Evolutionary conservation across 1,139 yeast genomes (phyloP), one percentile per base, ranked within the genome.

Genomic region (Diutina neorugosa): DNA sequence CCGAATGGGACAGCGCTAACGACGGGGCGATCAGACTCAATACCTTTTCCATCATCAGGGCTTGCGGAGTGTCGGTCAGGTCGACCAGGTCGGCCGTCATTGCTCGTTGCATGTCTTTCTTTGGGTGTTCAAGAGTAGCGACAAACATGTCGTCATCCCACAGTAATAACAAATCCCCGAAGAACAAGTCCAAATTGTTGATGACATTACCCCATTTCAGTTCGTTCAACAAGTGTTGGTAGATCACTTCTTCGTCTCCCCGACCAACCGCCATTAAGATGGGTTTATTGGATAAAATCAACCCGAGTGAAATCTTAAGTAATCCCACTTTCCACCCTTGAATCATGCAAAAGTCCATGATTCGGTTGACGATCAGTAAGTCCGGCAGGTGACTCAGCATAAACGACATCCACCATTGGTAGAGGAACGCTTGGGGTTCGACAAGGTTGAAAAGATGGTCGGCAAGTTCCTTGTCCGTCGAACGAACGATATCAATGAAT

Each of bases 391-490:
- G 84, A 44, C 81, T 81, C 1, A 86, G 81, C 60, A 76, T 76
- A 59, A 82, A 77, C 1, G 86, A 79, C 55, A 83, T 63, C 74
- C 86, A 82, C 89, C 89, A 83, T 62, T 83, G 88, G 53, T 70
- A 74, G 27, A 78, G 63, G 56, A 78, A 77, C n/a, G 71, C 72
- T 55, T 72, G 71, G 54, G 69, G 58, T 55, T 77, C 81, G 43
- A 74, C 70, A 44, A 69, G 66, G 18, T 68, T 60, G 44, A 59
- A 57, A 52, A 83, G 71, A 62, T 83, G 86, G 8, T 60, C 55
- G 55, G 66, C 68, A 53, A 82, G 66, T 31, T 72, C 76, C 1
- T 71, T 69, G 55, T 80, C 75, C 43, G 71, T 65, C 12, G 60
- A 56, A 18, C 67, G 61, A 51, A 83, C 70, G 34, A 81, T 69